Evolutionary conservation across 2,329 filamentous ascomycete species (phyloP), one percentile per base, ranked within the genome.

Genomic region (Apiospora aurea): DNA sequence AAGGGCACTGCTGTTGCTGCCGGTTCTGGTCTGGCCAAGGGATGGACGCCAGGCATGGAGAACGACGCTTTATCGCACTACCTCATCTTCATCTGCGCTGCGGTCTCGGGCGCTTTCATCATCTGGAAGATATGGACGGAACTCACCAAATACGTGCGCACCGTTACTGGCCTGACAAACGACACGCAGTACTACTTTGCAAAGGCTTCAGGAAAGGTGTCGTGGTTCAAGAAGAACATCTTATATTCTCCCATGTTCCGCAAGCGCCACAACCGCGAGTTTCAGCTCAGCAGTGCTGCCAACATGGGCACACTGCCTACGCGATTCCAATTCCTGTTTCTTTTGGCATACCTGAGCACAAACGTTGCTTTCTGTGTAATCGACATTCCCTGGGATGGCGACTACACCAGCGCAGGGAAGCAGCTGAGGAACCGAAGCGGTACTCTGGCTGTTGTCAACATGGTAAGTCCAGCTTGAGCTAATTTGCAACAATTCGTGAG

Each of bases 111-210:
- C 47, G 86, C 87, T 69, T 85, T 95, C 76, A 86, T 93, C 74
- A 76, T 91, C 74, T 96, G 94, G 89, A 90, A 92, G 73, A 81
- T 91, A 74, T 82, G 85, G 71, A 86, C 90, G 69, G 86, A 88
- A 71, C 82, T 93, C 71, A 85, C 89, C 72, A 89, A 88, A 75
- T 92, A 96, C 78, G 85, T 95, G 49, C 90, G 95, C 74, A 92
- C 89, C 38, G 86, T 97, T 64, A 88, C 92, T 57, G 94, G 91
- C 78, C 87, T 97, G 75, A 92, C 89, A 83, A 94, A 94, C 83
- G 92, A 94, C 75, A 92, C 87, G 1, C 95, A 97, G 81, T 87
- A 89, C 73, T 97, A 94, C 84, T 97, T 95, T 79, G 88, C 91
- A 66, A 84, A 85, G 34, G 87, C 92, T 7, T 85, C 85, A 8